phyloP scores from a whole-genome alignment of 192 early-diverging fungal genomes.

The Coemansia asiatica region DNA sequence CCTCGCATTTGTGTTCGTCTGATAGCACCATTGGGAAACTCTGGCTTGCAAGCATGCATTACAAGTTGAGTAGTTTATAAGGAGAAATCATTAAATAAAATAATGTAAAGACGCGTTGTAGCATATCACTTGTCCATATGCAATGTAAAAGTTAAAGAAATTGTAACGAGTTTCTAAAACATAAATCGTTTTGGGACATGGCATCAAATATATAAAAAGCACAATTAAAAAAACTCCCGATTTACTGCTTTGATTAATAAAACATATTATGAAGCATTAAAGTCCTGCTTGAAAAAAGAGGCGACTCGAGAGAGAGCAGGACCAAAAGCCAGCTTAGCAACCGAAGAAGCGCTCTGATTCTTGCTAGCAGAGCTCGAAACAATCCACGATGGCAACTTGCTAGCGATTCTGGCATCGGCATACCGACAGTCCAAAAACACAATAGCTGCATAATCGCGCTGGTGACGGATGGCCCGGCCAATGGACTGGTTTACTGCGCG shows the following conservation, averaged over 20 bases:
- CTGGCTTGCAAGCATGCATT: background rate
- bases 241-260: no score
- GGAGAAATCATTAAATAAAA: background rate
- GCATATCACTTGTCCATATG: no score
- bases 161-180: no score
- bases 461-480: constrained; percentile 90
- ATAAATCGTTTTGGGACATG: background rate
- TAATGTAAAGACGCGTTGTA: background rate
- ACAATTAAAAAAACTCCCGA: no score
- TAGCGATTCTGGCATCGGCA: constrained; percentile 42
- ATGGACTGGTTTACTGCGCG: constrained; percentile 89
- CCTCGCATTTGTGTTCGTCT: constrained; percentile 15
- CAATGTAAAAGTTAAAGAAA: no score
- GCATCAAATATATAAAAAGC: no score
- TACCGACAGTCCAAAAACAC: constrained; percentile 74
- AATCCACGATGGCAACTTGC: constrained; percentile 71
- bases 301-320: constrained; percentile 26
- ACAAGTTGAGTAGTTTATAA: background rate
- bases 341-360: background rate
- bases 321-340: constrained; percentile 18
- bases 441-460: constrained; percentile 82
- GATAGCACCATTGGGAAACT: constrained; percentile 13
- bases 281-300: constrained; percentile 36
- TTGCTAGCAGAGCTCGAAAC: background rate
- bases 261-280: background rate